A percentile compares a stretch with the other conserved stretches of the same genome.
Conservation (phyloP, 768 basidiomycete genomes). For the Pleurotus platypus region DNA sequence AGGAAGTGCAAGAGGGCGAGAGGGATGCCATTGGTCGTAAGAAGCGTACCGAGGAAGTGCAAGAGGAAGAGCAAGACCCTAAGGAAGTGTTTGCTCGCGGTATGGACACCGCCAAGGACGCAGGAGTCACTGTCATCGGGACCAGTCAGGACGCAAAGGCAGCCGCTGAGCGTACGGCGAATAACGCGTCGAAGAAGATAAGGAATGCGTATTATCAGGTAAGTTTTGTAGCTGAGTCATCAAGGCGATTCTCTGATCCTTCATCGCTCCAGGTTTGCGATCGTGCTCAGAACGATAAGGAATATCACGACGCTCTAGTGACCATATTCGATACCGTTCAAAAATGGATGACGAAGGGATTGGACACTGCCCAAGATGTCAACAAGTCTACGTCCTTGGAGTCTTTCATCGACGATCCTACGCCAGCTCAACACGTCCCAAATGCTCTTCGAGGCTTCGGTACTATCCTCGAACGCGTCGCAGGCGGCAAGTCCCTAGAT, state of each 20-base stretch:
- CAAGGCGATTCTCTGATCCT: too few species aligned
- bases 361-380: slow-evolving; percentile 45
- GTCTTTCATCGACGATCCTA: slow-evolving; percentile 58
- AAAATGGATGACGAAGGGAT: slow-evolving; percentile 50
- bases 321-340: slow-evolving; percentile 55
- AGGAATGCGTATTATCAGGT: slow-evolving; percentile 55
- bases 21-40: slow-evolving; percentile 55
- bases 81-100: slow-evolving; percentile 60
- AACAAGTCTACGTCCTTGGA: slow-evolving; percentile 44
- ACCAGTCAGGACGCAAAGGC: slow-evolving; percentile 39
- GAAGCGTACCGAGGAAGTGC: slow-evolving; percentile 43
- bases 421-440: slow-evolving; percentile 58
- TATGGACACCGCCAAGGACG: slow-evolving; percentile 61
- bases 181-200: slow-evolving; percentile 38
- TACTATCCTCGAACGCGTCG: slow-evolving; percentile 46
- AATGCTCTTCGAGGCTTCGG: slow-evolving; percentile 49
- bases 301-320: slow-evolving; percentile 54
- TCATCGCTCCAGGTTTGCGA: slow-evolving; percentile 48
- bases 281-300: slow-evolving; percentile 57
- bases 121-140: slow-evolving; percentile 56
- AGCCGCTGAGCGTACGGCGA: slow-evolving; percentile 39
- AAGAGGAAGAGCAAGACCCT: slow-evolving; percentile 39
- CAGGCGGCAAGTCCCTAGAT: slow-evolving; percentile 44
- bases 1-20: slow-evolving; percentile 57
- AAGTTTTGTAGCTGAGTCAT: too few species aligned